These are phyloP conservation scores for Diddensiella caesifluorescens DNA, from an alignment of 805 yeast species.

Conservation along the genomic window DNA sequence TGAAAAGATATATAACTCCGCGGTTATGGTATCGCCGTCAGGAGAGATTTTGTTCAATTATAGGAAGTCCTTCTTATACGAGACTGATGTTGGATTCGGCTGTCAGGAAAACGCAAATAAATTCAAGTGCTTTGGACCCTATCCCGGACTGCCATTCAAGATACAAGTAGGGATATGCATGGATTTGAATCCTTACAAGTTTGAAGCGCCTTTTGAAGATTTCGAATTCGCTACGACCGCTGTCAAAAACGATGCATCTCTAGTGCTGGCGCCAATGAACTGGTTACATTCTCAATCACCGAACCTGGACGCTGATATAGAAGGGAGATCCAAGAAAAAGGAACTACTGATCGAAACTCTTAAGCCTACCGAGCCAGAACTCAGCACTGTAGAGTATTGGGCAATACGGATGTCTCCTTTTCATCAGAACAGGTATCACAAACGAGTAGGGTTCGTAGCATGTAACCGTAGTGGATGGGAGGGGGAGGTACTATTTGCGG, in stretches of 20 bases:
- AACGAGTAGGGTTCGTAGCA: conserved; percentile 40
- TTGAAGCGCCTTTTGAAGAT: conserved; percentile 67
- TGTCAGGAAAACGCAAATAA: conserved; percentile 60
- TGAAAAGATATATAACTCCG: conserved; percentile 57
- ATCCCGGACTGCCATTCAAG: conserved; percentile 26
- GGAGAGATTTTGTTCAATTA: conserved; percentile 64
- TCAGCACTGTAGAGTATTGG: conserved; percentile 65
- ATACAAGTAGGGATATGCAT: conserved; percentile 82
- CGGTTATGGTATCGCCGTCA: conserved; percentile 52
- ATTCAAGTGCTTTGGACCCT: conserved; percentile 35
- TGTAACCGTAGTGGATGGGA: conserved; percentile 82
- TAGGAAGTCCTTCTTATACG: conserved; percentile 69
- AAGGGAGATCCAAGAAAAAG: conserved; percentile 17
- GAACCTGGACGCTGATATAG: conserved; percentile 8
- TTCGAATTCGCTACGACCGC: conserved; percentile 67
- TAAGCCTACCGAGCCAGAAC: conserved; percentile 39
- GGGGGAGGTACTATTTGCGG: conserved; percentile 35
- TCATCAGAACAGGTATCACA: conserved; percentile 33
- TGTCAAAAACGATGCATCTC: conserved; percentile 40
- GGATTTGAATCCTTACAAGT: conserved; percentile 87
- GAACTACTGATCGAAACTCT: conserved; percentile 10
- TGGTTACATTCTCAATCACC: conserved; percentile 50
- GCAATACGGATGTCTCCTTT: conserved; percentile 62
- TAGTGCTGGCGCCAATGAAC: conserved; percentile 77
- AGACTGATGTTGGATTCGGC: conserved; percentile 79